phyloP scores from a whole-genome alignment of 2,329 filamentous ascomycete genomes.

The Xylaria digitata region DNA sequence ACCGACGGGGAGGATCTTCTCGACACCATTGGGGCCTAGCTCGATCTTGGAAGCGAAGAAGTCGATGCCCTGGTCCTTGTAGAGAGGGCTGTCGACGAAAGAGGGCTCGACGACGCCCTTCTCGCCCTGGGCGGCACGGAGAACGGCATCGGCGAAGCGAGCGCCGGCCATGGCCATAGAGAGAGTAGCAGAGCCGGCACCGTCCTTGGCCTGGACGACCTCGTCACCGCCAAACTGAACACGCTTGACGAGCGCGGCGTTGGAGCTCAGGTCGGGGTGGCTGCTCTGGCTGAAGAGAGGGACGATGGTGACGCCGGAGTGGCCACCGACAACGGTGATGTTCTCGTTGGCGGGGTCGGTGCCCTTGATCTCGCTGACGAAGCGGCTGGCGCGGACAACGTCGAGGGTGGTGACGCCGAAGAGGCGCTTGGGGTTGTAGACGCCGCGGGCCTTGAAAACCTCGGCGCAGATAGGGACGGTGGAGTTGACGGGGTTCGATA shows the following conservation, averaged over 20 bases:
- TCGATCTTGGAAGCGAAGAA: constrained; percentile 98
- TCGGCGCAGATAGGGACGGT: constrained; percentile 98
- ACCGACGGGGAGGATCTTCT: constrained; percentile 91
- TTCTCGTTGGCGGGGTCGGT: constrained; percentile 93
- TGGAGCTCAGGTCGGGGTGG: constrained; percentile 83
- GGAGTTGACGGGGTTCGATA: constrained; percentile 99
- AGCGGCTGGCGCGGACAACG: constrained; percentile 95
- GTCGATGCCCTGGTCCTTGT: constrained; percentile 97
- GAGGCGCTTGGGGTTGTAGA: constrained; percentile 99
- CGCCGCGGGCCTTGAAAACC: constrained; percentile 92
- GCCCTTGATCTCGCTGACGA: constrained; percentile 93
- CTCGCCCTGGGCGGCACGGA: constrained; percentile 92
- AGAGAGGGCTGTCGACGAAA: constrained; percentile 95
- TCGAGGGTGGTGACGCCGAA: constrained; percentile 99
- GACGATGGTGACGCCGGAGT: constrained; percentile 98
- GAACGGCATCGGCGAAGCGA: constrained; percentile 86
- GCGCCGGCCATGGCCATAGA: constrained; percentile 98
- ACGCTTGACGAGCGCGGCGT: constrained; percentile 85
- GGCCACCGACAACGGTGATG: constrained; percentile 95
- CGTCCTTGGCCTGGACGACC: constrained; percentile 99
- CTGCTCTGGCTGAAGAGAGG: constrained; percentile 95
- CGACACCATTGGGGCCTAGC: constrained; percentile 94
- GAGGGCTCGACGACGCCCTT: constrained; percentile 96
- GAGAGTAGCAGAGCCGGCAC: constrained; percentile 94
- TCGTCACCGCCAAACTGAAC: constrained; percentile 99